A percentile compares a stretch with the other conserved stretches of the same genome.
Evolutionary conservation across 2,329 filamentous ascomycete species (phyloP).

Genomic region (Verticillium klebahnii): DNA sequence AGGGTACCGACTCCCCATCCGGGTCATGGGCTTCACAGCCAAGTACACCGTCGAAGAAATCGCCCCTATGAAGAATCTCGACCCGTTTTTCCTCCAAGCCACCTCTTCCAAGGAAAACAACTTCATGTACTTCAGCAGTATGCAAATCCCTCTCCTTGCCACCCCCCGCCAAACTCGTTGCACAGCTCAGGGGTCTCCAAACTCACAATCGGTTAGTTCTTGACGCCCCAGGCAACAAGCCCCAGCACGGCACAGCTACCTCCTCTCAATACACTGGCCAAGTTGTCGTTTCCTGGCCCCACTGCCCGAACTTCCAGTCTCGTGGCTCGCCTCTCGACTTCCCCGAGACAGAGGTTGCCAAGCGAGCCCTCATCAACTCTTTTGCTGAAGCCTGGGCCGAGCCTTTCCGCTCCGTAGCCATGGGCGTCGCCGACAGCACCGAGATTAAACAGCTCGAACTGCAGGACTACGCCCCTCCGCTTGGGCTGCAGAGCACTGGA

Average conservation of each 20-base stretch:
- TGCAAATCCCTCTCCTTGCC: constrained; percentile 8
- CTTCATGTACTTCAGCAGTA: constrained; percentile 49
- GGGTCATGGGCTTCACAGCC: constrained; percentile 41
- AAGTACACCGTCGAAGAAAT: constrained; percentile 35
- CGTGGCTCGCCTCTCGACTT: constrained; percentile 27
- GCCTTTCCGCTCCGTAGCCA: constrained; percentile 39
- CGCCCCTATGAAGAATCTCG: constrained; percentile 36
- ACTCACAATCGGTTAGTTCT: constrained; percentile 30
- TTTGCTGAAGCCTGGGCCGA: constrained; percentile 43
- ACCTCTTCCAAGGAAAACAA: constrained; percentile 44
- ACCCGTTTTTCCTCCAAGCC: constrained; percentile 52
- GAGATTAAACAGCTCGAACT: constrained; percentile 40
- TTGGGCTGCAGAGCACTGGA: constrained; percentile 29
- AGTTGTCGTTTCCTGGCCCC: constrained; percentile 48
- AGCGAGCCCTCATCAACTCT: constrained; percentile 34
- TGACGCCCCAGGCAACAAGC: constrained; percentile 39
- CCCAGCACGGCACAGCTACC: constrained; percentile 16
- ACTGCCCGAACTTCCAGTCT: constrained; percentile 25
- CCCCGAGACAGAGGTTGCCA: constrained; percentile 32
- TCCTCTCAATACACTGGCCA: constrained; percentile 37
- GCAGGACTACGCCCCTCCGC: constrained; percentile 41
- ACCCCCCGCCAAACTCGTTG: not conserved
- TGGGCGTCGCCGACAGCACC: constrained; percentile 23
- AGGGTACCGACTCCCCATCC: constrained; percentile 39
- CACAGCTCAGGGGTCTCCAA: not conserved